Evolutionary conservation across 2,329 filamentous ascomycete species (phyloP).

Genomic region (Pseudogymnoascus destructans): DNA sequence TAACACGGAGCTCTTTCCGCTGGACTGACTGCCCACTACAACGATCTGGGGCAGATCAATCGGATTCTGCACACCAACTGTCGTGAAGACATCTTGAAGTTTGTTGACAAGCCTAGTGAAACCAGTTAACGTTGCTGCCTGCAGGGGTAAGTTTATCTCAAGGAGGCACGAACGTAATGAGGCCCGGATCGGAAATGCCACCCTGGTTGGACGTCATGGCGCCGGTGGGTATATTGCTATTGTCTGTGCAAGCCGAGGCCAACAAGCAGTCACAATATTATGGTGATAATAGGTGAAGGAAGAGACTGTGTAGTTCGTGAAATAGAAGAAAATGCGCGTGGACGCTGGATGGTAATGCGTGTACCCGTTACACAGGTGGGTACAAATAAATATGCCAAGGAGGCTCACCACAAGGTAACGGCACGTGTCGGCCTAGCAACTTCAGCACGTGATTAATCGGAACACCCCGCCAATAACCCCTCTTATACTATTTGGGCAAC

Average conservation of each 20-base stretch:
- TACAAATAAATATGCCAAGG: neutral
- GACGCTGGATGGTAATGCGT: neutral
- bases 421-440: neutral
- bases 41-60: slow-evolving; percentile 98
- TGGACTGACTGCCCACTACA: slow-evolving; percentile 96
- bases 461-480: neutral
- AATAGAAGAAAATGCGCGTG: slow-evolving; percentile 7
- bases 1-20: slow-evolving; percentile 96
- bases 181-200: slow-evolving; percentile 52
- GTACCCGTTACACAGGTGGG: slow-evolving; percentile 6
- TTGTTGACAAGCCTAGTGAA: slow-evolving; percentile 75
- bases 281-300: neutral
- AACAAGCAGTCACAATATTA: neutral
- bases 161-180: slow-evolving; percentile 43
- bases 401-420: neutral
- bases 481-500: neutral
- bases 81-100: slow-evolving; percentile 97
- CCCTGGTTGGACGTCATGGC: slow-evolving; percentile 29
- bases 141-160: slow-evolving; percentile 12
- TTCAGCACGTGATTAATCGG: neutral
- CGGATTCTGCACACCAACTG: slow-evolving; percentile 96
- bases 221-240: slow-evolving; percentile 7
- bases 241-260: slow-evolving; percentile 6
- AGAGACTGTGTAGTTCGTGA: neutral
- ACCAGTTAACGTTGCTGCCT: slow-evolving; percentile 21